Conservation (phyloP, 2,329 filamentous ascomycete species). For the Fusarium neocosmosporiellum region DNA sequence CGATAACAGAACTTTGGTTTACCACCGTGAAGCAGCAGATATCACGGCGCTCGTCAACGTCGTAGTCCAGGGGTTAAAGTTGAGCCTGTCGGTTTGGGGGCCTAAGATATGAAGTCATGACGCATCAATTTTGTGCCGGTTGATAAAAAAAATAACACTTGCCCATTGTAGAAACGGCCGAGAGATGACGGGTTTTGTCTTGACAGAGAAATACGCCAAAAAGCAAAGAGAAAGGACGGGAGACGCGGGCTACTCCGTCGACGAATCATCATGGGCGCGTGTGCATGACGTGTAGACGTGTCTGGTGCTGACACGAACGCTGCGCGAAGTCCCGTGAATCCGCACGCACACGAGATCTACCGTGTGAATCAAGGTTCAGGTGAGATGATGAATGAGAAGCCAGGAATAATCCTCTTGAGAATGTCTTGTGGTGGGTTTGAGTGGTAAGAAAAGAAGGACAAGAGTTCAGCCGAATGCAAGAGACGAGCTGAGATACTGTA, state of each 20-base stretch:
- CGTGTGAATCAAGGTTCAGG: not conserved
- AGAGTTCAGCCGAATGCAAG: not conserved
- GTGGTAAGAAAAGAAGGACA: not conserved
- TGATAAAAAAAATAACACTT: not conserved
- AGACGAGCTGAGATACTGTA: not conserved
- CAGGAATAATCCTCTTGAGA: not conserved
- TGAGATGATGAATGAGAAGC: not conserved
- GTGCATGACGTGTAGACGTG: constrained; percentile 24
- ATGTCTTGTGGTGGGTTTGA: not conserved
- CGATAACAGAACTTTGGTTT: not conserved
- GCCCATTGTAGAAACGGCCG: not conserved
- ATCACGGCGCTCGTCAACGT: not conserved
- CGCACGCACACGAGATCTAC: not conserved
- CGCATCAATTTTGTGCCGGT: not conserved
- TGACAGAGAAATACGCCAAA: not conserved
- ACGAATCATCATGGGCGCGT: constrained; percentile 32
- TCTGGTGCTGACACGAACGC: not conserved
- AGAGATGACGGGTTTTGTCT: not conserved
- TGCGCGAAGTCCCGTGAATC: constrained; percentile 20
- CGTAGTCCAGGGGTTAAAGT: not conserved
- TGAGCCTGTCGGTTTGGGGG: not conserved
- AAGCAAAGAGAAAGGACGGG: constrained; percentile 15
- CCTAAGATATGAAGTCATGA: constrained; percentile 1
- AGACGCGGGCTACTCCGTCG: not conserved
- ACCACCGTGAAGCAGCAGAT: not conserved